Percentiles rank a stretch among this genome's conserved stretches.
These are phyloP conservation scores for Thelephora terrestris DNA, from an alignment of 1,284 basidiomycete species.

Conservation along the genomic window DNA sequence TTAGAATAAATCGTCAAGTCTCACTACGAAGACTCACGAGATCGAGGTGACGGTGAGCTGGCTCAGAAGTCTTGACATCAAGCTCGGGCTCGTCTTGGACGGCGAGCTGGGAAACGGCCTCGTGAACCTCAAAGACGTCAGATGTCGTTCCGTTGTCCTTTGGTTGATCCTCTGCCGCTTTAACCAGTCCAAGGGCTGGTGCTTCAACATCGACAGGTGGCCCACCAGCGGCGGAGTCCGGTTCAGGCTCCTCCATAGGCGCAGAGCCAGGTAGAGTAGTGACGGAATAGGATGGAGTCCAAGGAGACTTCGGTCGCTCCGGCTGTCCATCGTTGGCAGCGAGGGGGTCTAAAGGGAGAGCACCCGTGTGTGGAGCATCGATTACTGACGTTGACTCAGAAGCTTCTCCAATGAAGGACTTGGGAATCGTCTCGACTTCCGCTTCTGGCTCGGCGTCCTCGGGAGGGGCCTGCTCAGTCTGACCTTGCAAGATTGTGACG, in stretches of 20 bases:
- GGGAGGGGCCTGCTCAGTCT: conserved; percentile 9
- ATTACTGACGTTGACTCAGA: not conserved
- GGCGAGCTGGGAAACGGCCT: not conserved
- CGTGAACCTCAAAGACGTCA: not conserved
- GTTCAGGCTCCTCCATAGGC: not conserved
- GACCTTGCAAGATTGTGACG: conserved; percentile 15
- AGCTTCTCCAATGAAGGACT: not conserved
- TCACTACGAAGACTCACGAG: not conserved
- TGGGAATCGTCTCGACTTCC: not conserved
- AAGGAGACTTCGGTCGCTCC: conserved; percentile 6
- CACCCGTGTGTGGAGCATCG: too few species aligned
- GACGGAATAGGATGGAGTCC: conserved; percentile 14
- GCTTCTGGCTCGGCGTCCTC: not conserved
- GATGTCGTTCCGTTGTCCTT: not conserved
- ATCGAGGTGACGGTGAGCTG: not conserved
- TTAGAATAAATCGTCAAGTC: not conserved
- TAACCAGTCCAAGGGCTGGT: not conserved
- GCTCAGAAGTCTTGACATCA: not conserved
- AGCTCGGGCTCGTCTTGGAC: not conserved
- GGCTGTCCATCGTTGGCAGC: not conserved
- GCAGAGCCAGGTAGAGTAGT: conserved; percentile 4
- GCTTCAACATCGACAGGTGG: not conserved
- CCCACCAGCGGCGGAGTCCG: not conserved
- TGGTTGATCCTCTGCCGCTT: conserved; percentile 1
- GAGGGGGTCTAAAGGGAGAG: too few species aligned